phyloP scores from a whole-genome alignment of 306 rosid species.

The Vigna trinervia region DNA sequence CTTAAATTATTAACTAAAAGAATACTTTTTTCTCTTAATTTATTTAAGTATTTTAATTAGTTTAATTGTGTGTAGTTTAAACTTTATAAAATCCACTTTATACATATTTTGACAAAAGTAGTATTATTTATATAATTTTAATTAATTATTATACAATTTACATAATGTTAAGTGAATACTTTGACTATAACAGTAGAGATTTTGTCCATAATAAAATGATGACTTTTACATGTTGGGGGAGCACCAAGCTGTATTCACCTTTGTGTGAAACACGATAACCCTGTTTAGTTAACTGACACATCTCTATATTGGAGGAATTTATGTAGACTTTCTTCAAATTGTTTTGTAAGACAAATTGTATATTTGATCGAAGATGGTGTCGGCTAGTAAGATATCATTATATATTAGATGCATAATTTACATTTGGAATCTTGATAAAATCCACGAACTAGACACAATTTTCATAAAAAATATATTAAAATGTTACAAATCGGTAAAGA shows the following conservation, averaged over 20 bases:
- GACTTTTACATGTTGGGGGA: background rate
- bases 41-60: background rate
- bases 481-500: too few species aligned
- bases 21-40: background rate
- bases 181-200: background rate
- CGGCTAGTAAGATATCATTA: too few species aligned
- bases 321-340: background rate
- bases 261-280: too few species aligned
- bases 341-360: too few species aligned
- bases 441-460: too few species aligned
- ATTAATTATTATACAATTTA: background rate
- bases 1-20: background rate
- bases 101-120: background rate
- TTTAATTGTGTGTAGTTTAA: background rate
- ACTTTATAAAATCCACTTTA: background rate
- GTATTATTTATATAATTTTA: background rate
- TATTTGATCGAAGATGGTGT: too few species aligned
- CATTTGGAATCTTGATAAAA: too few species aligned
- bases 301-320: too few species aligned
- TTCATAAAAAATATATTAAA: too few species aligned
- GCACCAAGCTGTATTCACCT: background rate
- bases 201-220: background rate
- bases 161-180: background rate
- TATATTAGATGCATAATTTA: too few species aligned
- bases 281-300: too few species aligned